These are phyloP conservation scores for Dioscorea dumetorum DNA, from an alignment of 106 monocot species.

Conservation along the genomic window DNA sequence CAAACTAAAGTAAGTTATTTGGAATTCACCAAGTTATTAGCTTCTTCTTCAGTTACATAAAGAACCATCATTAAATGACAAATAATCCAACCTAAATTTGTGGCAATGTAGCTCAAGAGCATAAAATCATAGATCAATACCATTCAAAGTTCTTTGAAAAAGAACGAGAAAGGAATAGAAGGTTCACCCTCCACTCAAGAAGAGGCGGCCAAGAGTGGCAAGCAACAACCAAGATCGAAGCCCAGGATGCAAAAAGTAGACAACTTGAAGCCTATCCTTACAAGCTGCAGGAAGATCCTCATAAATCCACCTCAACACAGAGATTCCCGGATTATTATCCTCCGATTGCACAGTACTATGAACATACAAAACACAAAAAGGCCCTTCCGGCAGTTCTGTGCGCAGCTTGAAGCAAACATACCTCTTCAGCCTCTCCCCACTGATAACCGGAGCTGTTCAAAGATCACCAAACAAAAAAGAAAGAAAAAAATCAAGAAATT, in stretches of 20 bases:
- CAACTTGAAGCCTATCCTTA: conserved; percentile 71
- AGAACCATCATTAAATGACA: no score
- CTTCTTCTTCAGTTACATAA: no score
- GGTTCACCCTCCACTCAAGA: conserved; percentile 86
- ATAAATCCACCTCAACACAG: conserved; percentile 76
- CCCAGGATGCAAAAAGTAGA: conserved; percentile 95
- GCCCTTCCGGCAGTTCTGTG: conserved; percentile 58
- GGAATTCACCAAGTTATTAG: no score
- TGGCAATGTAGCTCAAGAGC: no score
- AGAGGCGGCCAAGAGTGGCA: conserved; percentile 81
- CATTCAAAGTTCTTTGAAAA: no score
- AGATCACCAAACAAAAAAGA: background rate
- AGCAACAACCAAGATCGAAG: conserved; percentile 68
- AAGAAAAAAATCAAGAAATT: no score
- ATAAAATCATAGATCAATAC: no score
- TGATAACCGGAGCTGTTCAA: conserved; percentile 51
- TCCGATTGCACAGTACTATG: conserved; percentile 71
- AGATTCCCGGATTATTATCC: conserved; percentile 89
- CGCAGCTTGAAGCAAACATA: conserved; percentile 64
- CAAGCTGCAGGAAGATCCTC: conserved; percentile 66
- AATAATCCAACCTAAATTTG: no score
- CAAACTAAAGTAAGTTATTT: no score
- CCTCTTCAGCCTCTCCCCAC: conserved; percentile 75
- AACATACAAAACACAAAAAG: conserved; percentile 83
- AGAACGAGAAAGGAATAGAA: conserved; percentile 1